phyloP scores from a whole-genome alignment of 352 stramenopile genomes.

The Phytopythium cucurbitacearum region DNA sequence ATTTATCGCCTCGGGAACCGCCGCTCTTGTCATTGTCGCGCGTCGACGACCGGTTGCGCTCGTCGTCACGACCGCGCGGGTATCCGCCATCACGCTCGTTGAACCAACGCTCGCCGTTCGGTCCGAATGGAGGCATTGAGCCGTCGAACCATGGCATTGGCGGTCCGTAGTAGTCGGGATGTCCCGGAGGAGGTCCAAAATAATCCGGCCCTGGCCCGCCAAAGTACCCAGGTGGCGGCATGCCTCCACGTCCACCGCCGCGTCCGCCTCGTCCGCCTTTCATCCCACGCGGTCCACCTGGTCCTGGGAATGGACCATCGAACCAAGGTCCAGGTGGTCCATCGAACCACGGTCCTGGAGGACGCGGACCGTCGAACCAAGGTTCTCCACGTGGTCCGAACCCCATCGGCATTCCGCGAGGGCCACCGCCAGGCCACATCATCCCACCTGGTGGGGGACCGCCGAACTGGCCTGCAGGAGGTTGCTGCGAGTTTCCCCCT shows the following conservation, averaged over 20 bases:
- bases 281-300: conserved; percentile 27
- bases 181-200: conserved; percentile 63
- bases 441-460: conserved; percentile 10
- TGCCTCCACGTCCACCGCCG: conserved; percentile 26
- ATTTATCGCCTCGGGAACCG: conserved; percentile 4
- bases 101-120: conserved; percentile 38
- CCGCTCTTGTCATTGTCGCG: conserved; percentile 30
- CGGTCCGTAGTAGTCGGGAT: conserved; percentile 75
- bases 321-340: conserved; percentile 72
- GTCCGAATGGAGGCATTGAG: conserved; percentile 40
- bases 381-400: conserved; percentile 45
- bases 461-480: conserved; percentile 23
- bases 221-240: conserved; percentile 67
- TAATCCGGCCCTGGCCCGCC: conserved; percentile 66
- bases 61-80: conserved; percentile 34
- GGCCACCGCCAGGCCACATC: conserved; percentile 26
- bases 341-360: conserved; percentile 73
- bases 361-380: conserved; percentile 70
- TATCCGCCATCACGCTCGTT: conserved; percentile 28
- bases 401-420: conserved; percentile 43
- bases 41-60: conserved; percentile 30
- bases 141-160: conserved; percentile 72
- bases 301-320: conserved; percentile 64
- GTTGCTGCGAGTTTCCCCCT: conserved; percentile 16
- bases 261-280: conserved; percentile 48